Evolutionary conservation across 2,329 filamentous ascomycete species (phyloP).

Genomic region (Epichloe hybrida): DNA sequence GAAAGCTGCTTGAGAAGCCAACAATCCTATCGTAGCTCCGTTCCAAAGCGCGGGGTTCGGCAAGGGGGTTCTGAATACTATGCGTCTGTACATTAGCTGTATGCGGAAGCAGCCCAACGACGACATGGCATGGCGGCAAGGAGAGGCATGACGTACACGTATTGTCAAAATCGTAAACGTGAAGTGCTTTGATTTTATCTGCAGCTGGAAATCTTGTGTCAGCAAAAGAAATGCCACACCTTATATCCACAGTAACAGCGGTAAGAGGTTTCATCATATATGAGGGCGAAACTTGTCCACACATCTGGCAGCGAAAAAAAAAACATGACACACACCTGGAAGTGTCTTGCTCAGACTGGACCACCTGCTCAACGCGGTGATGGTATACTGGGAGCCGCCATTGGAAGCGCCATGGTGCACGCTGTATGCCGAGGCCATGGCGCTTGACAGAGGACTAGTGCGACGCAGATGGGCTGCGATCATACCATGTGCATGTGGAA

Average conservation of each 20-base stretch:
- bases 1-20: conserved; percentile 65
- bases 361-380: conserved; percentile 73
- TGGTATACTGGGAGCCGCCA: conserved; percentile 31
- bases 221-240: not conserved
- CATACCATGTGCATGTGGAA: conserved; percentile 10
- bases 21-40: conserved; percentile 57
- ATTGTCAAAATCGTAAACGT: conserved; percentile 98
- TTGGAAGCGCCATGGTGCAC: conserved; percentile 22
- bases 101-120: not conserved
- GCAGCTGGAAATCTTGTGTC: conserved; percentile 28
- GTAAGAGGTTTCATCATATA: not conserved
- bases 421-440: conserved; percentile 28
- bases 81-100: not conserved
- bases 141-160: conserved; percentile 43
- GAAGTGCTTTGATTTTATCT: conserved; percentile 61
- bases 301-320: not conserved
- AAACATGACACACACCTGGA: conserved; percentile 36
- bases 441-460: conserved; percentile 13
- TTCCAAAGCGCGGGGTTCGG: conserved; percentile 87
- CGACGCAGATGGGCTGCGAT: conserved; percentile 12
- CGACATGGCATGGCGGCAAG: not conserved
- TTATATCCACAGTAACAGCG: too few species aligned
- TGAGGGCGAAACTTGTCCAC: not conserved
- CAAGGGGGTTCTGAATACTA: conserved; percentile 87
- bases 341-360: conserved; percentile 62